Conservation (phyloP, 2,329 filamentous ascomycete genomes). For the Beauveria bassiana region DNA sequence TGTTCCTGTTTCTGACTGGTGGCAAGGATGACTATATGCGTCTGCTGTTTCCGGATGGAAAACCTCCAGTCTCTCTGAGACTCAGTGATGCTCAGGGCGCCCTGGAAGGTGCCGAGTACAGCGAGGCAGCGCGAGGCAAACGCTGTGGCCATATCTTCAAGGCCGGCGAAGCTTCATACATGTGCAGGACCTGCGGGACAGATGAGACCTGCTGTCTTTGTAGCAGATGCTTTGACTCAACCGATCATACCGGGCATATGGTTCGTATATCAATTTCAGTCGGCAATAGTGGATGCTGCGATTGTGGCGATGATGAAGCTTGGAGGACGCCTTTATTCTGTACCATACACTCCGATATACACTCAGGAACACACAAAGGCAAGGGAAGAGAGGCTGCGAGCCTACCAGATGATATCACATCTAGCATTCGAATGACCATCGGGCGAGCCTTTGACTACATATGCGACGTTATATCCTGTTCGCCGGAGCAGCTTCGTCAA, state of each 20-base stretch:
- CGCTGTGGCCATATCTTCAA: conserved; percentile 98
- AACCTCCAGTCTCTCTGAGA: conserved; percentile 59
- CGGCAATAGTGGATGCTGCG: conserved; percentile 92
- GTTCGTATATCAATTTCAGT: conserved; percentile 82
- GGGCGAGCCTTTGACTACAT: conserved; percentile 84
- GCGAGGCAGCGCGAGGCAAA: conserved; percentile 81
- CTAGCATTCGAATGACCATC: conserved; percentile 78
- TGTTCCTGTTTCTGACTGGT: conserved; percentile 82
- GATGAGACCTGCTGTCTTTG: conserved; percentile 96
- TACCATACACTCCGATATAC: conserved; percentile 73
- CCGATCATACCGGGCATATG: conserved; percentile 88
- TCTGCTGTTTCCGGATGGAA: conserved; percentile 75
- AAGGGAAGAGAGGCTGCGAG: conserved; percentile 51
- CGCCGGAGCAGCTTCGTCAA: conserved; percentile 85
- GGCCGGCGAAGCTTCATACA: conserved; percentile 84
- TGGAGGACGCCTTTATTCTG: conserved; percentile 85
- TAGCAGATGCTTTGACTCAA: conserved; percentile 88
- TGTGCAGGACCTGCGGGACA: conserved; percentile 86
- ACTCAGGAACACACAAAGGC: conserved; percentile 46
- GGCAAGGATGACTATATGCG: conserved; percentile 66
- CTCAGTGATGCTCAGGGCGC: conserved; percentile 83
- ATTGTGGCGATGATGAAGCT: conserved; percentile 92
- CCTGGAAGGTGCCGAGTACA: conserved; percentile 92
- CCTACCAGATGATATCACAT: conserved; percentile 67
- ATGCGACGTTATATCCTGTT: conserved; percentile 96